These are phyloP conservation scores for Teunomyces cretensis DNA, from an alignment of 805 yeast genomes.

Conservation along the genomic window DNA sequence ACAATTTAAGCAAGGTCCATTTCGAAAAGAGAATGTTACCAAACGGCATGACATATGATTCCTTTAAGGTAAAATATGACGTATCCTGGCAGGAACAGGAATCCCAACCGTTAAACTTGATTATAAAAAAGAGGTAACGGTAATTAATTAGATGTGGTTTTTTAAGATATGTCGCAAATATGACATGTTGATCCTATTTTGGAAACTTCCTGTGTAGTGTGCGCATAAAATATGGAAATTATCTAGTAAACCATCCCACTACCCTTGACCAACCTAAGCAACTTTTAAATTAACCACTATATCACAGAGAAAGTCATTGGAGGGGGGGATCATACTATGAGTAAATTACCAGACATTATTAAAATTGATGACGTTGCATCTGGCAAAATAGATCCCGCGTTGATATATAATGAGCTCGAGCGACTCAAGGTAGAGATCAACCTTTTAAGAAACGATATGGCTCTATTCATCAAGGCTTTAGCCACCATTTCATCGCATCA, in stretches of 20 bases:
- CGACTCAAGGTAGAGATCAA: slow-evolving; percentile 43
- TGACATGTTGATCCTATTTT: too few relatives aligned
- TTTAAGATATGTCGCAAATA: too few relatives aligned
- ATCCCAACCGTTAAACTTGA: slow-evolving; percentile 13
- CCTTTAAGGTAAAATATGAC: slow-evolving; percentile 19
- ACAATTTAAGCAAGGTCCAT: slow-evolving; percentile 28
- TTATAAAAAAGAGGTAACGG: slow-evolving; percentile 22
- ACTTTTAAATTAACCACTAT: neutral
- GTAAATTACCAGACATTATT: slow-evolving; percentile 30
- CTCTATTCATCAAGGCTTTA: slow-evolving; percentile 34
- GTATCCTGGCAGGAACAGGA: slow-evolving; percentile 33
- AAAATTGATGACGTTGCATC: slow-evolving; percentile 45
- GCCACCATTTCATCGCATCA: slow-evolving; percentile 32
- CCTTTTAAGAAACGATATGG: slow-evolving; percentile 41
- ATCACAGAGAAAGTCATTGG: too few relatives aligned
- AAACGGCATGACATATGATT: slow-evolving; percentile 16
- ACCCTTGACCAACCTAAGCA: neutral
- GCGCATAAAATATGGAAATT: neutral
- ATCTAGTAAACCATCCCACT: neutral
- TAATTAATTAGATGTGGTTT: too few relatives aligned
- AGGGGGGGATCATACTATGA: neutral
- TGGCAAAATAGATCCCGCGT: slow-evolving; percentile 38
- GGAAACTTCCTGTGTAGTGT: neutral
- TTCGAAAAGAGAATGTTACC: slow-evolving; percentile 31
- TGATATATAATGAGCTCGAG: slow-evolving; percentile 46